Evolutionary conservation across 768 basidiomycete genomes (phyloP), one percentile per base, ranked within the genome.

Genomic region (Sarcodon aspratus): DNA sequence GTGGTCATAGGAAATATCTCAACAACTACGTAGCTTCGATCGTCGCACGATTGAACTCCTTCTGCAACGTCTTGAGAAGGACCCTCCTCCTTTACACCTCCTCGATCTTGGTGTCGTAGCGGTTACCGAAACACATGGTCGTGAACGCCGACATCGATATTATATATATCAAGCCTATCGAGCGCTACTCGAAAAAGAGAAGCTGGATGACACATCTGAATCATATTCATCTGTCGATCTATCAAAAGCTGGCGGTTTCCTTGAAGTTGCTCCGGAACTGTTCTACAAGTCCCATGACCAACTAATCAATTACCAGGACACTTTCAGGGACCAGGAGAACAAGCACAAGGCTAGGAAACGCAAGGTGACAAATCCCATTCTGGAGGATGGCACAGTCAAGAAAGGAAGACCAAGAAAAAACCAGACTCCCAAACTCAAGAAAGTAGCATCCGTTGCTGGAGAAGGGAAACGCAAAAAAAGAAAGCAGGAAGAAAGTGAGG

Each of bases 61-160:
- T 21, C 73, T 93, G 33, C 71, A 74, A 12, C 78, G 85, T 40
- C 77, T 85, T 17, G 80, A 80, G 54, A 80, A 73, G 57, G 70
- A 60, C 50, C 70, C 69, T 9, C 79, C 81, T 11, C 90, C 90
- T 4, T 51, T 75, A 6, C 88, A 91, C 61, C 74, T 93, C 11
- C 69, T 69, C 46, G 85, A 92, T 61, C 69, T 87, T 36, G 74
- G 79, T 27, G 75, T 89, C 45, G 74, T 75, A 17, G 76, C 80
- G 35, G 62, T 88, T 31, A 82, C 84, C 74, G 94, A 96, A 65
- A 88, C 79, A 1, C 72, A 74, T 53, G 89, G 89, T 5, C 79
- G 91, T 34, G 89, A 97, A 66, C 82, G 91, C 31, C 83, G 90
- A 18, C 79, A 90, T 61, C 75, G 90, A 53, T 90, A 90, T 59